A percentile compares a stretch with the other conserved stretches of the same genome.
These are phyloP conservation scores for Pecoramyces ruminantium DNA, from an alignment of 192 early-diverging fungal genomes.

Conservation along the genomic window DNA sequence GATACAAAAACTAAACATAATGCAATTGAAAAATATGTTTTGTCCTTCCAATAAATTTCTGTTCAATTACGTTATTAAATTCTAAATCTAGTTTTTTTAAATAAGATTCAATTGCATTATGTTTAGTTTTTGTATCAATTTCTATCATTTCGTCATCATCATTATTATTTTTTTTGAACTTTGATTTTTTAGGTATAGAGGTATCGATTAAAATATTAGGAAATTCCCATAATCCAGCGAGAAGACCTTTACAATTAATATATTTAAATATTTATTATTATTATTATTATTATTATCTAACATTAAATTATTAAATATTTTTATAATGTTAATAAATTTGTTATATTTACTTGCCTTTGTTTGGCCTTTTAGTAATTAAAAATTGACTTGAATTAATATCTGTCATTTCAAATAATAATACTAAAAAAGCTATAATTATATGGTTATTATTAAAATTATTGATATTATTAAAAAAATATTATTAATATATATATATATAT, in stretches of 20 bases:
- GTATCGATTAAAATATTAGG: constrained; percentile 10
- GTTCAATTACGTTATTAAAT: background rate
- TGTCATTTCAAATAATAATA: background rate
- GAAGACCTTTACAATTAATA: constrained; percentile 13
- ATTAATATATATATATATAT: no score
- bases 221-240: constrained; percentile 67
- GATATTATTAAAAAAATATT: no score
- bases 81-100: background rate
- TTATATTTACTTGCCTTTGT: constrained; percentile 9
- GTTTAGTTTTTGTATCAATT: background rate
- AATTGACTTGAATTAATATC: background rate
- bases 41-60: background rate
- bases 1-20: background rate
- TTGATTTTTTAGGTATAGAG: background rate
- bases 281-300: no score
- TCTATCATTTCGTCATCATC: background rate
- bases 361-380: constrained; percentile 35
- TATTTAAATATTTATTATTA: no score
- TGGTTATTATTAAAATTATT: no score
- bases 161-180: background rate
- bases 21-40: background rate
- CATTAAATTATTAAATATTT: no score
- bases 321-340: no score
- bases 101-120: background rate
- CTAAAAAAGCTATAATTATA: background rate